These are phyloP conservation scores for Dryas octopetala DNA, from an alignment of 306 rosid species.

Conservation along the genomic window DNA sequence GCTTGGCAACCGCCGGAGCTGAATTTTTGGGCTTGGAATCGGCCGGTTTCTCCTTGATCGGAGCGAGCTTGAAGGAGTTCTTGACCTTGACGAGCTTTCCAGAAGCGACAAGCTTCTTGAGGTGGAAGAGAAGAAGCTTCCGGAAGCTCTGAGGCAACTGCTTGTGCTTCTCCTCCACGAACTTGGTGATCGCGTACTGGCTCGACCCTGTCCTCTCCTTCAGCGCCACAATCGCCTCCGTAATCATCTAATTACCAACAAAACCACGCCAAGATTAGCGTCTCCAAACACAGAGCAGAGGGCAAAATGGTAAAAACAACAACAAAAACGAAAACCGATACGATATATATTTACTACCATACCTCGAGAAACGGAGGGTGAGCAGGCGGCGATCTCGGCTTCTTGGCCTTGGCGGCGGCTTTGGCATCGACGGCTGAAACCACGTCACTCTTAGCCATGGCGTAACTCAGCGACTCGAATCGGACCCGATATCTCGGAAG, in stretches of 20 bases:
- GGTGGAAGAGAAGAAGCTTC: conserved; percentile 58
- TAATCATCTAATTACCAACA: conserved; percentile 35
- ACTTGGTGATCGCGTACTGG: conserved; percentile 50
- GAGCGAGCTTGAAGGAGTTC: conserved; percentile 68
- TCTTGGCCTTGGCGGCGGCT: conserved; percentile 25
- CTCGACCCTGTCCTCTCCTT: conserved; percentile 52
- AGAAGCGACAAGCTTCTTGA: conserved; percentile 67
- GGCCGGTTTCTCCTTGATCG: conserved; percentile 17
- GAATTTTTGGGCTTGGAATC: conserved; percentile 22
- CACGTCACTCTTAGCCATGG: conserved; percentile 17
- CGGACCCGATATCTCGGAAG: neutral
- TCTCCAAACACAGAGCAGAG: neutral
- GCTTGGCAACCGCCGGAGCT: conserved; percentile 29
- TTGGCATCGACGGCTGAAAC: too few relatives aligned
- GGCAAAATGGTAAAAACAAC: neutral
- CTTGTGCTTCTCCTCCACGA: conserved; percentile 51
- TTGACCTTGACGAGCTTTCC: conserved; percentile 78
- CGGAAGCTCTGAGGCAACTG: conserved; percentile 50
- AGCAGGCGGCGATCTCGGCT: conserved; percentile 25
- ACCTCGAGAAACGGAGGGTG: conserved; percentile 47
- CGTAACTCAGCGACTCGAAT: neutral
- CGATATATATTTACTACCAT: neutral
- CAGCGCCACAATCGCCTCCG: conserved; percentile 40
- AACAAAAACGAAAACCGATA: neutral
- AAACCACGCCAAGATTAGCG: neutral